Base-by-base conservation (phyloP, 2,329 filamentous ascomycete species). In the Hymenoscyphus fructigenus region DNA sequence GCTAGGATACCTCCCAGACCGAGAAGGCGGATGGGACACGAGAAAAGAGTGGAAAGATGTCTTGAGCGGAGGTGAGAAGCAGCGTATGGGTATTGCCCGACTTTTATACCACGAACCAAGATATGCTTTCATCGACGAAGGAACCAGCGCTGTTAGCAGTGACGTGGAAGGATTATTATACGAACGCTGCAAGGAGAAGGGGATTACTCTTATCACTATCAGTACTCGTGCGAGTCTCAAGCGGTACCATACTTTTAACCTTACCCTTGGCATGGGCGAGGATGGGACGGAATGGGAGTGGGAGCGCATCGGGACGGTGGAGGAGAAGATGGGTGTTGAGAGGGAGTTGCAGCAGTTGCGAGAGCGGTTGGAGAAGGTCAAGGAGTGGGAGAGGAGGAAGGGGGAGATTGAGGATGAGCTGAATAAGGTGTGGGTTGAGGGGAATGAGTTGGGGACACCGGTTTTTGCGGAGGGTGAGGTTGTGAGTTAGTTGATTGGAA, bases 1-100 rank as follows among this genome's bases (percentile, higher is more conserved):
- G 64, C 83, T 99, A 0, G 94, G 93, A 3, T 98, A 99, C 77
- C 84, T 99, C 0, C 91, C 92, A 1, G 88, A 93, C 59, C 88
- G 95, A 17, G 95, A 99, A 81, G 95, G 95, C 47, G 95, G 95
- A 15, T 98, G 93, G 93, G 92, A 99, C 75, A 95, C 92, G 4
- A 86, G 92, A 64, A 98, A 99, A 78, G 93, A 97, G 75, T 99
- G 95, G 95, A 97, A 98, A 79, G 94, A 98, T 71, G 92, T 99
- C 4, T 83, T 99, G n/a, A 94, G 90, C 69, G 95, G 95, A 47
- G 95, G 95, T 14, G 95, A 99, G 83, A 99, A 99, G 81, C 95
- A 99, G 80, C 84, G 95, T 26, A 92, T 99, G 85, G 92, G 88
- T 0, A 92, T 99, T 72, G 94, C 96, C 3, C 83, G 95, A 56